phyloP scores from a whole-genome alignment of 1,139 yeast species.

The Candida freyschussii region DNA sequence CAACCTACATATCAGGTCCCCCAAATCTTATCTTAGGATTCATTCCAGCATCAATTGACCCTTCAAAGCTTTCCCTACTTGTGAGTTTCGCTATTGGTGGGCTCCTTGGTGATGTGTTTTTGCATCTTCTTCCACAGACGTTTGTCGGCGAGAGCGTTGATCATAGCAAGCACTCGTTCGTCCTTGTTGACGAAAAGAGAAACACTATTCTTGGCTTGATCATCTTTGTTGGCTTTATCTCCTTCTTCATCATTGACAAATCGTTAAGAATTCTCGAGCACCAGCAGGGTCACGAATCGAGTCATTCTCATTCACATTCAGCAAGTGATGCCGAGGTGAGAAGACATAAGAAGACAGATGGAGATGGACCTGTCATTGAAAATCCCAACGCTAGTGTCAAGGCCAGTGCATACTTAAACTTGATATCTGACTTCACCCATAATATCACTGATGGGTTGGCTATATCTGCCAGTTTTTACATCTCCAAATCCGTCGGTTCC shows the following conservation, averaged over 20 bases:
- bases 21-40: conserved; percentile 52
- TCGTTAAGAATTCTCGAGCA: conserved; percentile 44
- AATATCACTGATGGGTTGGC: conserved; percentile 71
- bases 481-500: conserved; percentile 51
- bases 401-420: conserved; percentile 54
- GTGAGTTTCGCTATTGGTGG: conserved; percentile 72
- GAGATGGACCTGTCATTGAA: conserved; percentile 26
- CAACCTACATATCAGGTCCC: conserved; percentile 55
- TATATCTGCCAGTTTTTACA: conserved; percentile 59
- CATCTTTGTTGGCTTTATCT: conserved; percentile 51
- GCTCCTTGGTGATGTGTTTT: conserved; percentile 60
- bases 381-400: conserved; percentile 34
- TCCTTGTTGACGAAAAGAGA: conserved; percentile 44
- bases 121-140: conserved; percentile 62
- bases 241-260: conserved; percentile 55
- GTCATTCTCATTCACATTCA: conserved; percentile 40
- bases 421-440: conserved; percentile 63
- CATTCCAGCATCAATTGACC: conserved; percentile 45
- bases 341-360: conserved; percentile 24
- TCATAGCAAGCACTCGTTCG: conserved; percentile 34
- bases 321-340: conserved; percentile 25
- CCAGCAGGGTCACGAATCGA: conserved; percentile 32
- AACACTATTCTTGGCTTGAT: conserved; percentile 46
- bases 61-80: conserved; percentile 41
- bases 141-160: conserved; percentile 47